These are phyloP conservation scores for Lecanicillium sp. DNA, from an alignment of 2,329 filamentous ascomycete species.

Conservation along the genomic window DNA sequence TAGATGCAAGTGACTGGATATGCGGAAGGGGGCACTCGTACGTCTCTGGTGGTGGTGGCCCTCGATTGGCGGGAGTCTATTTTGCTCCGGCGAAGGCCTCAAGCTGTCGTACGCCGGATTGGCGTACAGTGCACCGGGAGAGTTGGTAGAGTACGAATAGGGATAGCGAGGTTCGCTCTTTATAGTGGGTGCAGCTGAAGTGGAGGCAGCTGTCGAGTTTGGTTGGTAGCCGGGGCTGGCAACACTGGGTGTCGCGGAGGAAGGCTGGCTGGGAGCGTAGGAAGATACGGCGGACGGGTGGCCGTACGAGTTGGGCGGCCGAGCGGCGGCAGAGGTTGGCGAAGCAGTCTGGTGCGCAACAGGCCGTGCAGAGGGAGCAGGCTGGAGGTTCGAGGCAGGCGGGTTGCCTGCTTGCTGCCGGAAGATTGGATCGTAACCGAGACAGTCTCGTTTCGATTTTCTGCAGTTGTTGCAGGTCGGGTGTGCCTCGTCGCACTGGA, in stretches of 20 bases:
- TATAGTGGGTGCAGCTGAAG: background rate
- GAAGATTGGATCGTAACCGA: slow-evolving; percentile 84
- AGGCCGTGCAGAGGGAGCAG: slow-evolving; percentile 20
- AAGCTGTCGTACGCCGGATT: too few relatives aligned
- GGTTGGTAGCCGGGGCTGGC: slow-evolving; percentile 20
- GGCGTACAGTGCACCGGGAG: too few relatives aligned
- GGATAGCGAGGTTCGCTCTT: too few relatives aligned
- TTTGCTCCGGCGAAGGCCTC: too few relatives aligned
- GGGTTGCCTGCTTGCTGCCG: slow-evolving; percentile 68
- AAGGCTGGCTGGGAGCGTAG: slow-evolving; percentile 25
- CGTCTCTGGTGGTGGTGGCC: background rate
- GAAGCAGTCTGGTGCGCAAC: slow-evolving; percentile 16
- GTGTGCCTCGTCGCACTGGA: slow-evolving; percentile 90
- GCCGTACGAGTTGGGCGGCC: slow-evolving; percentile 39
- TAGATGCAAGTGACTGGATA: slow-evolving; percentile 14
- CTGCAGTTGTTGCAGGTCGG: slow-evolving; percentile 86
- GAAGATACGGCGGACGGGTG: slow-evolving; percentile 34
- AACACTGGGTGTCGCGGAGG: slow-evolving; percentile 23
- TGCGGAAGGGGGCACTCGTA: slow-evolving; percentile 9
- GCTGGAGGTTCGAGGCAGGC: slow-evolving; percentile 49
- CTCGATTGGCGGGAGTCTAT: too few relatives aligned
- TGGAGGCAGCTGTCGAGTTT: slow-evolving; percentile 21
- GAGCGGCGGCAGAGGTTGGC: slow-evolving; percentile 16
- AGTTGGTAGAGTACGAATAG: too few relatives aligned
- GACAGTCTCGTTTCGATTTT: slow-evolving; percentile 80